These are phyloP conservation scores for Fusarium nygamai DNA, from an alignment of 2,329 filamentous ascomycete species.

Conservation along the genomic window DNA sequence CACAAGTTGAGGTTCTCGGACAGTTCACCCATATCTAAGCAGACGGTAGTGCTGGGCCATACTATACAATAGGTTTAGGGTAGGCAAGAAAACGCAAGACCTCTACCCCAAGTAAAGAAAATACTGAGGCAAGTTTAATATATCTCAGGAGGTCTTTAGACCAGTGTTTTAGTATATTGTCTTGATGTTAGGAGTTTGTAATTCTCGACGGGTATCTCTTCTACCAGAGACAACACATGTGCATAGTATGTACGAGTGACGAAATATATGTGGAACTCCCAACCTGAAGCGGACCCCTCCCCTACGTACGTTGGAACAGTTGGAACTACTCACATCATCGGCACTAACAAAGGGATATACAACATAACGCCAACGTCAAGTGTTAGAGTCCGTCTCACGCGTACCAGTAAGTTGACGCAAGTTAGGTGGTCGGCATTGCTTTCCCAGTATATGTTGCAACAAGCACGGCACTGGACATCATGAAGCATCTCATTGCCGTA, in stretches of 20 bases:
- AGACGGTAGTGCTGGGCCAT: neutral
- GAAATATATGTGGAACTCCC: slow-evolving; percentile 22
- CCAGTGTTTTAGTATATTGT: neutral
- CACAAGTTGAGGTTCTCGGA: neutral
- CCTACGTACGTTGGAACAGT: neutral
- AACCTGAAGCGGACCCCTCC: neutral
- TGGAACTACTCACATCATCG: neutral
- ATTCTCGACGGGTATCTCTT: neutral
- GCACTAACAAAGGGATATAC: neutral
- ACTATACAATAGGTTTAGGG: neutral
- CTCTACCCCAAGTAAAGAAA: neutral
- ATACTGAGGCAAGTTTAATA: neutral
- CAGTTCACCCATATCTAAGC: neutral
- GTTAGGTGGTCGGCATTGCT: neutral
- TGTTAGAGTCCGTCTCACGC: neutral
- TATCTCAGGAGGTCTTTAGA: neutral
- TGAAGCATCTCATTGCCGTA: slow-evolving; percentile 69
- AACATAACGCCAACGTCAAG: neutral
- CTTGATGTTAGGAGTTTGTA: neutral
- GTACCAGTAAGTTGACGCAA: neutral
- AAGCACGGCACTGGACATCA: slow-evolving; percentile 36
- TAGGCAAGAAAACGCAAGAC: neutral
- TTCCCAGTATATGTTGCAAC: neutral
- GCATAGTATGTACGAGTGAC: slow-evolving; percentile 1
- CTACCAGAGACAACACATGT: neutral